Conservation (phyloP, 2,329 filamentous ascomycete genomes). For the Fusarium armeniacum region DNA sequence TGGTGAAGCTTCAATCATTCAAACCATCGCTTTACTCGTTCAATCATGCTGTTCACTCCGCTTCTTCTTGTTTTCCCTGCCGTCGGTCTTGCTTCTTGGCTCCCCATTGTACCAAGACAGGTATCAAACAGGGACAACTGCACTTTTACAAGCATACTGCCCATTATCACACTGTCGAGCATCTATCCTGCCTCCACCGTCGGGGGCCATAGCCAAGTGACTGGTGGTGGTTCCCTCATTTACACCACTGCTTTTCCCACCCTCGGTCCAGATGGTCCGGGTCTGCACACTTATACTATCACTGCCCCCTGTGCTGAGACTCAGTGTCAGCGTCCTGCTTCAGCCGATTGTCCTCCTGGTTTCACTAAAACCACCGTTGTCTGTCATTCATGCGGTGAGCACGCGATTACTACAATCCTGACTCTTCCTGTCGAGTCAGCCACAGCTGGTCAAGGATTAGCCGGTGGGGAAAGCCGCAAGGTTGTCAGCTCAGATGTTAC, state of each 20-base stretch:
- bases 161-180: slow-evolving; percentile 17
- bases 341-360: slow-evolving; percentile 20
- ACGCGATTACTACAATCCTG: slow-evolving; percentile 11
- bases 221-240: slow-evolving; percentile 3
- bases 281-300: slow-evolving; percentile 30
- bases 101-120: slow-evolving; percentile 15
- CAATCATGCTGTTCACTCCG: slow-evolving; percentile 21
- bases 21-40: slow-evolving; percentile 21
- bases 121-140: slow-evolving; percentile 8
- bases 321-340: slow-evolving; percentile 11
- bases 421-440: slow-evolving; percentile 29
- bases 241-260: slow-evolving; percentile 19
- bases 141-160: slow-evolving; percentile 18
- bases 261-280: slow-evolving; percentile 21
- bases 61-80: slow-evolving; percentile 25
- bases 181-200: slow-evolving; percentile 16
- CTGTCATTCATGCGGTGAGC: slow-evolving; percentile 20
- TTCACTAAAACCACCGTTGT: slow-evolving; percentile 25
- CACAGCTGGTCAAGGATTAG: slow-evolving; percentile 14
- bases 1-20: not conserved
- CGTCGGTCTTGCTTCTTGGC: slow-evolving; percentile 19
- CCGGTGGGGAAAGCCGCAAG: not conserved
- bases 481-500: no score
- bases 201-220: not conserved
- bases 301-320: slow-evolving; percentile 19